Conservation (phyloP, 2,329 filamentous ascomycete species). For the Aspergillus neoniger region DNA sequence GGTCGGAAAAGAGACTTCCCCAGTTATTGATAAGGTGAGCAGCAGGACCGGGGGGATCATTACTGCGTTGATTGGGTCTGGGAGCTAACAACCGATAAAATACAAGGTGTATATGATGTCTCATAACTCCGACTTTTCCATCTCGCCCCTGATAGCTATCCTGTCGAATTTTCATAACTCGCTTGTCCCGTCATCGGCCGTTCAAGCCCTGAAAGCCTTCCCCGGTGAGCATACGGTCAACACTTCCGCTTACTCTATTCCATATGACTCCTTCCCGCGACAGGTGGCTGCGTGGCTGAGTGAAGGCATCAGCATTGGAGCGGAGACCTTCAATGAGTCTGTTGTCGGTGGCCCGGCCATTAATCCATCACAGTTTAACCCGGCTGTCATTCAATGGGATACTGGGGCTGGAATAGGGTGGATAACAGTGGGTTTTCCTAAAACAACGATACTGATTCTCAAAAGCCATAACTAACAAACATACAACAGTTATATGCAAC, state of each 20-base stretch:
- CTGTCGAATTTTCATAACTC: slow-evolving; percentile 54
- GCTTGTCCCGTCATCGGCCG: slow-evolving; percentile 26
- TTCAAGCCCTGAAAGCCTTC: slow-evolving; percentile 47
- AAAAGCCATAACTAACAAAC: not conserved
- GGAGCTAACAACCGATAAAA: no score
- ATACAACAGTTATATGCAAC: not conserved
- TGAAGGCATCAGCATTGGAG: slow-evolving; percentile 60
- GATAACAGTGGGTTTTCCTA: not conserved
- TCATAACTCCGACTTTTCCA: slow-evolving; percentile 61
- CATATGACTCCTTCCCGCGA: slow-evolving; percentile 57
- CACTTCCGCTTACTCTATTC: slow-evolving; percentile 59
- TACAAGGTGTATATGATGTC: slow-evolving; percentile 48
- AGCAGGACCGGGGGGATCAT: no score
- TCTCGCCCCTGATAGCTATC: slow-evolving; percentile 59
- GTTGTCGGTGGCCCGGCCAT: slow-evolving; percentile 57
- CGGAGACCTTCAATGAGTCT: slow-evolving; percentile 59
- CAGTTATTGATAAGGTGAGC: no score
- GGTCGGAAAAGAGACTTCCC: slow-evolving; percentile 19
- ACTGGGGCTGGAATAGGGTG: not conserved
- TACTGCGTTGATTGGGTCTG: no score
- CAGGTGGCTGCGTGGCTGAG: slow-evolving; percentile 64
- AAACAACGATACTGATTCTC: not conserved
- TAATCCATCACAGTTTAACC: slow-evolving; percentile 58
- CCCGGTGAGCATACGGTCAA: slow-evolving; percentile 56
- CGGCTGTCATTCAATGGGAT: slow-evolving; percentile 62